These are phyloP conservation scores for Niebla homalea DNA, from an alignment of 495 filamentous ascomycete species.

Conservation along the genomic window DNA sequence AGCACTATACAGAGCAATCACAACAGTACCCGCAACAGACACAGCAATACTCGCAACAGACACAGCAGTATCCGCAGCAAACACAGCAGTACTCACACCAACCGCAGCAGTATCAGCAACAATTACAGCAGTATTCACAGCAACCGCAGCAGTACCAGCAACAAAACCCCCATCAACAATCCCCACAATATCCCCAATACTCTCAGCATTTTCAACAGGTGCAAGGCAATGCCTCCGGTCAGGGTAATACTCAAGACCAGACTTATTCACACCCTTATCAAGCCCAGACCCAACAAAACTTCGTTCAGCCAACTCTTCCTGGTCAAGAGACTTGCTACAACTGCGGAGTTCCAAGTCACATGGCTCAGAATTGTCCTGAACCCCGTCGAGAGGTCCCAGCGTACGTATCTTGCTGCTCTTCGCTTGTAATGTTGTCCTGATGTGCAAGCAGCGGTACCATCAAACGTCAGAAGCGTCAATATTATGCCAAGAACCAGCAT, in stretches of 20 bases:
- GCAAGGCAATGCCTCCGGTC: slow-evolving; percentile 2
- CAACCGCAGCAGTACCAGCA: slow-evolving; percentile 10
- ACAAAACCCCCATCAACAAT: slow-evolving; percentile 4
- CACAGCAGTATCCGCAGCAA: neutral
- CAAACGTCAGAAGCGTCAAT: slow-evolving; percentile 19
- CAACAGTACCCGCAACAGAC: neutral
- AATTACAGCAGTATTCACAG: slow-evolving; percentile 71
- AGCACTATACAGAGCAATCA: slow-evolving; percentile 52
- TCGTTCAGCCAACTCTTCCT: neutral
- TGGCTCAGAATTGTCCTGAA: slow-evolving; percentile 34
- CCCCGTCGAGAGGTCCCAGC: slow-evolving; percentile 36
- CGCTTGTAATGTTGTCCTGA: neutral
- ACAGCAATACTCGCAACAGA: slow-evolving; percentile 6
- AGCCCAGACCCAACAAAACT: neutral
- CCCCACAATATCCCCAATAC: neutral
- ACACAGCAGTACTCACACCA: slow-evolving; percentile 11
- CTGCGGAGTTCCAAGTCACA: slow-evolving; percentile 28
- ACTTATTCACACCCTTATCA: slow-evolving; percentile 1
- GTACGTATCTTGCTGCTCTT: slow-evolving; percentile 33
- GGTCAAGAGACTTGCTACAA: slow-evolving; percentile 29
- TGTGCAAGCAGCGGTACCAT: slow-evolving; percentile 4
- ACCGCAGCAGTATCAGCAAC: slow-evolving; percentile 12
- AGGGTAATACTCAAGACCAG: neutral
- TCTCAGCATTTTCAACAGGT: slow-evolving; percentile 3
- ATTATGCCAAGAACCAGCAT: slow-evolving; percentile 18